phyloP scores from a whole-genome alignment of 2,329 filamentous ascomycete genomes.

The Ilyonectria mors-panacis region DNA sequence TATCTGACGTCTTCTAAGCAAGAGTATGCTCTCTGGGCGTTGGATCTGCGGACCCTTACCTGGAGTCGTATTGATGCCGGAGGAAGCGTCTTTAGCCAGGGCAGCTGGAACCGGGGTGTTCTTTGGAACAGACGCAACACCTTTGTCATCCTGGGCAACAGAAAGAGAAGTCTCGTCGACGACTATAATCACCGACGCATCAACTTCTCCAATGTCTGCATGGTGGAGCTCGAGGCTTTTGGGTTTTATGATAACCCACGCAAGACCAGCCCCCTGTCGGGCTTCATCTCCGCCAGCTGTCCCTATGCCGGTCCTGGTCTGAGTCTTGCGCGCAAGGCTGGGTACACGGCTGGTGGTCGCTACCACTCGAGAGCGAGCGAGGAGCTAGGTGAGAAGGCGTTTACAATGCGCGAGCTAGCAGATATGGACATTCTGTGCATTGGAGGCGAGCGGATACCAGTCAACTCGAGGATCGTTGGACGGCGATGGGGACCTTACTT shows the following conservation, averaged over 20 bases:
- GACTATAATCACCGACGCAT: conserved; percentile 98
- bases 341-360: conserved; percentile 81
- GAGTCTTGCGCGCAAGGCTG: conserved; percentile 72
- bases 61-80: conserved; percentile 98
- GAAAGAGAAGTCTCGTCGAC: conserved; percentile 93
- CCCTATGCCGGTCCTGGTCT: conserved; percentile 72
- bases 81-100: conserved; percentile 93
- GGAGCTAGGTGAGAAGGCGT: conserved; percentile 85
- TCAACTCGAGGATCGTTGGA: conserved; percentile 91
- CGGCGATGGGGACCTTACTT: conserved; percentile 97
- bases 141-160: conserved; percentile 95
- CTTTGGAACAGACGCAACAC: conserved; percentile 94
- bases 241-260: conserved; percentile 97
- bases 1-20: conserved; percentile 98
- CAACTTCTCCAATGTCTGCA: conserved; percentile 96
- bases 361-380: conserved; percentile 84
- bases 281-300: conserved; percentile 86
- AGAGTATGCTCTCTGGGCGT: conserved; percentile 96
- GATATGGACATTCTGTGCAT: conserved; percentile 98
- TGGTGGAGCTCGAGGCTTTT: conserved; percentile 97
- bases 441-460: conserved; percentile 90
- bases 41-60: conserved; percentile 88
- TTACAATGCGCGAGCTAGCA: conserved; percentile 85
- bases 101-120: conserved; percentile 97
- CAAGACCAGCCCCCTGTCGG: conserved; percentile 82